phyloP scores from a whole-genome alignment of 176 grass and related monocot genomes.

The Triticum dicoccoides region DNA sequence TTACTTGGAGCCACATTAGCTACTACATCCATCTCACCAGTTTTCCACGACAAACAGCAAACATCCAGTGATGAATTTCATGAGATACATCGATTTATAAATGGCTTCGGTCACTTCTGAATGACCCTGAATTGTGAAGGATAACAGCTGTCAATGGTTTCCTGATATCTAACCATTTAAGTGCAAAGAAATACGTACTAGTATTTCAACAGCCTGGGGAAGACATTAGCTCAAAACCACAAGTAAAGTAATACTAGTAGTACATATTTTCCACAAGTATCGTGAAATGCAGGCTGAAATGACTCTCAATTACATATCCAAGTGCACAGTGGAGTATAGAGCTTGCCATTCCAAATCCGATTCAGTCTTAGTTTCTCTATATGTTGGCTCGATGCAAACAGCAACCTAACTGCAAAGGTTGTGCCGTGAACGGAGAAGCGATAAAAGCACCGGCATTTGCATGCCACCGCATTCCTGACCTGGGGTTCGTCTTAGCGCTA shows the following conservation, averaged over 20 bases:
- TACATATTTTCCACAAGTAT: background rate
- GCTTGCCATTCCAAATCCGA: background rate
- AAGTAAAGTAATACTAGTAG: background rate
- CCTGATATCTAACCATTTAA: background rate
- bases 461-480: background rate
- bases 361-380: background rate
- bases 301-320: background rate
- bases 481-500: background rate
- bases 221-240: background rate
- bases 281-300: background rate
- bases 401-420: background rate
- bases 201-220: background rate
- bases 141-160: background rate
- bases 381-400: background rate
- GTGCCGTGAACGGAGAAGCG: background rate
- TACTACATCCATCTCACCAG: background rate
- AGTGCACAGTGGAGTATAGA: background rate
- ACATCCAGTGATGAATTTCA: background rate
- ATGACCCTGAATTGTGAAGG: background rate
- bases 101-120: background rate
- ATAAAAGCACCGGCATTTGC: background rate
- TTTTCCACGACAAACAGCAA: background rate
- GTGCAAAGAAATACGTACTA: background rate
- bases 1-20: background rate
- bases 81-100: background rate